A percentile compares a stretch with the other conserved stretches of the same genome.
These are phyloP conservation scores for Calonectria pauciramosa DNA, from an alignment of 2,329 filamentous ascomycete species.

Conservation along the genomic window DNA sequence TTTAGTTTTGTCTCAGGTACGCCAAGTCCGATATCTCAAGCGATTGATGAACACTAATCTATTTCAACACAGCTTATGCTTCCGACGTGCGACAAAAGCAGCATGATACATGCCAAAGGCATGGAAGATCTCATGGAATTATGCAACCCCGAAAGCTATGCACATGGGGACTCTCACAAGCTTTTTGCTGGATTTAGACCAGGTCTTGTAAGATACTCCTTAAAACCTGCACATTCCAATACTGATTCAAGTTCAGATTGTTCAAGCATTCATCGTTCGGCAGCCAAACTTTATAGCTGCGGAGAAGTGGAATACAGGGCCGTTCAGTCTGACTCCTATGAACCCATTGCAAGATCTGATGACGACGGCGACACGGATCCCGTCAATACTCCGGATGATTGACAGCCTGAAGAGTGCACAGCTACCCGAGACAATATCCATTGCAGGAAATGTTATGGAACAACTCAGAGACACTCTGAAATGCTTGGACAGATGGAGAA, in stretches of 20 bases:
- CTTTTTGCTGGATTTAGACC: constrained; percentile 58
- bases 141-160: constrained; percentile 47
- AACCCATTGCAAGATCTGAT: constrained; percentile 23
- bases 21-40: neutral
- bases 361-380: constrained; percentile 10
- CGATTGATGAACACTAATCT: neutral
- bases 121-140: constrained; percentile 51
- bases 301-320: constrained; percentile 19
- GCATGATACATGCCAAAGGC: constrained; percentile 51
- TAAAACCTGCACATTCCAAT: neutral
- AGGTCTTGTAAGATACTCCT: constrained; percentile 48
- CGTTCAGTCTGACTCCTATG: constrained; percentile 15
- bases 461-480: neutral
- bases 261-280: constrained; percentile 15
- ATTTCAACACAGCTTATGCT: constrained; percentile 43
- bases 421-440: neutral
- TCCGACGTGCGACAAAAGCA: constrained; percentile 43
- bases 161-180: constrained; percentile 50
- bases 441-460: neutral
- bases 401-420: neutral
- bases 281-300: constrained; percentile 20
- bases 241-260: constrained; percentile 1
- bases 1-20: constrained; percentile 24
- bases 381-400: constrained; percentile 5
- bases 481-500: neutral